These are phyloP conservation scores for Astraeus odoratus DNA, from an alignment of 768 basidiomycete genomes.

Conservation along the genomic window DNA sequence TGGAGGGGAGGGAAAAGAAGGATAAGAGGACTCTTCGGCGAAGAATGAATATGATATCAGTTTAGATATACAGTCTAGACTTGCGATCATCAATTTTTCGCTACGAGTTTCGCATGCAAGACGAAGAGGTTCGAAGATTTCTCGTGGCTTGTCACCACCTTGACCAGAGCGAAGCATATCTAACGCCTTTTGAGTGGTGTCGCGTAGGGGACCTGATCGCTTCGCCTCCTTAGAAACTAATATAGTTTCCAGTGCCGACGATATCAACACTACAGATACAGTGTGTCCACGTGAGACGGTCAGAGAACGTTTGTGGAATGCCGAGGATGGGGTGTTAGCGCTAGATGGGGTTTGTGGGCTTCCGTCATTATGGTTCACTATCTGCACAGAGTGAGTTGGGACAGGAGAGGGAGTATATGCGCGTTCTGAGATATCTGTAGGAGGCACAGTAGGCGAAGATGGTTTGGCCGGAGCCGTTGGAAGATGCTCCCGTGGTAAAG, in stretches of 20 bases:
- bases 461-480: not conserved
- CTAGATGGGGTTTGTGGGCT: constrained; percentile 16
- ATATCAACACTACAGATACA: constrained; percentile 74
- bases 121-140: constrained; percentile 93
- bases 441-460: not conserved
- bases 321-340: constrained; percentile 9
- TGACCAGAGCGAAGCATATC: constrained; percentile 73
- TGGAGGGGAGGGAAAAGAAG: constrained; percentile 62
- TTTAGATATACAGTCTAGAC: constrained; percentile 95
- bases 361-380: constrained; percentile 12
- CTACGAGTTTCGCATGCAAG: constrained; percentile 93
- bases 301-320: constrained; percentile 47
- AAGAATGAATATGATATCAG: constrained; percentile 98
- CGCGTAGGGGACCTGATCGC: constrained; percentile 71
- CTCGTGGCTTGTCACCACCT: constrained; percentile 70
- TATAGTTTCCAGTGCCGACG: constrained; percentile 82
- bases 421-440: constrained; percentile 5
- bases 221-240: constrained; percentile 84
- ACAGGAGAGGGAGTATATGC: constrained; percentile 5
- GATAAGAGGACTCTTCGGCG: constrained; percentile 49
- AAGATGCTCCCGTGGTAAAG: not conserved
- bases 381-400: constrained; percentile 4
- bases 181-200: constrained; percentile 73
- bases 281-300: constrained; percentile 63
- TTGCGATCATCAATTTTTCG: constrained; percentile 93